These are phyloP conservation scores for Papiliotrema terrestris DNA, from an alignment of 1,284 basidiomycete genomes.

Conservation along the genomic window DNA sequence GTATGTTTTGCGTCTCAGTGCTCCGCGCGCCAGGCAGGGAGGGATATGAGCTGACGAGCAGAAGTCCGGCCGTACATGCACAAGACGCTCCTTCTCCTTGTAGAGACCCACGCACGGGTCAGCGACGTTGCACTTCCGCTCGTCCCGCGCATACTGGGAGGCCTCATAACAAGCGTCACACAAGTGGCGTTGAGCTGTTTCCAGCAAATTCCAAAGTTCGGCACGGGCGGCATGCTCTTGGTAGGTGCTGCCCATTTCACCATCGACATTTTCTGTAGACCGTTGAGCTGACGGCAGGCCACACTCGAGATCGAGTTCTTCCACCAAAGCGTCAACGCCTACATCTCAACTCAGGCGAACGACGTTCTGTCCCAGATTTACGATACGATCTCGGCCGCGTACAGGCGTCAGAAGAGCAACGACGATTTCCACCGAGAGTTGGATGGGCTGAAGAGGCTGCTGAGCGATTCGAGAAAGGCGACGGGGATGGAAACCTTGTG, in stretches of 20 bases:
- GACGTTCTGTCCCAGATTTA: constrained; percentile 85
- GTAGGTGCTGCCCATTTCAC: constrained; percentile 54
- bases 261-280: too few relatives aligned
- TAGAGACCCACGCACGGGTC: constrained; percentile 88
- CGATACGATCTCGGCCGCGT: constrained; percentile 88
- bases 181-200: constrained; percentile 78
- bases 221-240: constrained; percentile 97
- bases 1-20: constrained; percentile 50
- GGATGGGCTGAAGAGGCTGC: constrained; percentile 83
- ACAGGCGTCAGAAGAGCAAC: constrained; percentile 59
- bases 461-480: constrained; percentile 79
- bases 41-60: constrained; percentile 36
- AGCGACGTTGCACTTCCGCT: constrained; percentile 72
- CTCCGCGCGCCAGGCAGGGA: background rate
- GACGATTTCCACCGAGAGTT: constrained; percentile 82
- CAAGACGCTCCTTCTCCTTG: constrained; percentile 79
- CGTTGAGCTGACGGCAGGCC: constrained; percentile 57
- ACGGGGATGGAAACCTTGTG: constrained; percentile 95
- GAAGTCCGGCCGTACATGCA: constrained; percentile 95
- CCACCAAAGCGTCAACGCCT: constrained; percentile 88
- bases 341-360: constrained; percentile 76
- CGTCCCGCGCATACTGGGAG: constrained; percentile 74
- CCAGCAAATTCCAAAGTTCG: constrained; percentile 79
- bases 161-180: constrained; percentile 78
- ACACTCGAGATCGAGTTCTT: constrained; percentile 99